Conservation (phyloP, 169 alveolate species). For the Blepharisma undulans region DNA sequence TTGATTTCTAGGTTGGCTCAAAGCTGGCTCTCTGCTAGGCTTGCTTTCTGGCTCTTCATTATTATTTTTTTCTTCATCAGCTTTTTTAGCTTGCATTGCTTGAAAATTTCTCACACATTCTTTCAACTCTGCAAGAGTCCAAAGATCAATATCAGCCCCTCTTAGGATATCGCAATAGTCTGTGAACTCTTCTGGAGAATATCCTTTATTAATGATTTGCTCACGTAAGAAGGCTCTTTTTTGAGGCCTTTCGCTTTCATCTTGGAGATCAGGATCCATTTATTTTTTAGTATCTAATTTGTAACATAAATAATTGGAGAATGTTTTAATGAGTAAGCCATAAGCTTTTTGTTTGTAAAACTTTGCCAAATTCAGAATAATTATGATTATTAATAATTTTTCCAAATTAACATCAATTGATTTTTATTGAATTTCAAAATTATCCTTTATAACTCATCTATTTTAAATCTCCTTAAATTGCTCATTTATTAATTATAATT, state of each 20-base stretch:
- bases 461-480: not conserved
- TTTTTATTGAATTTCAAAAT: too few species aligned
- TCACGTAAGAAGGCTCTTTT: not conserved
- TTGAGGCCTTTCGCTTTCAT: not conserved
- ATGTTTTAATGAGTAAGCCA: not conserved
- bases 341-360: not conserved
- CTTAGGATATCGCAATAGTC: not conserved
- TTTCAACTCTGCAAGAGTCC: not conserved
- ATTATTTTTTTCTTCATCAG: not conserved
- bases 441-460: not conserved
- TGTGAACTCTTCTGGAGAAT: conserved; percentile 15
- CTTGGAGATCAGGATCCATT: not conserved
- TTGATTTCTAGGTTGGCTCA: not conserved
- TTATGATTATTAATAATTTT: too few species aligned
- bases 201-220: conserved; percentile 37
- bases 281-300: not conserved
- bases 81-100: not conserved
- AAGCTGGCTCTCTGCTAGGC: not conserved
- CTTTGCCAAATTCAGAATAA: not conserved
- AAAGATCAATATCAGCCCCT: conserved; percentile 12
- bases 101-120: not conserved
- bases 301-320: not conserved
- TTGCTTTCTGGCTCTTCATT: not conserved
- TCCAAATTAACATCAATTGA: too few species aligned
- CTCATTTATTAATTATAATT: not conserved